Conservation (phyloP, 2,329 filamentous ascomycete species). For the Sporothrix globosa region DNA sequence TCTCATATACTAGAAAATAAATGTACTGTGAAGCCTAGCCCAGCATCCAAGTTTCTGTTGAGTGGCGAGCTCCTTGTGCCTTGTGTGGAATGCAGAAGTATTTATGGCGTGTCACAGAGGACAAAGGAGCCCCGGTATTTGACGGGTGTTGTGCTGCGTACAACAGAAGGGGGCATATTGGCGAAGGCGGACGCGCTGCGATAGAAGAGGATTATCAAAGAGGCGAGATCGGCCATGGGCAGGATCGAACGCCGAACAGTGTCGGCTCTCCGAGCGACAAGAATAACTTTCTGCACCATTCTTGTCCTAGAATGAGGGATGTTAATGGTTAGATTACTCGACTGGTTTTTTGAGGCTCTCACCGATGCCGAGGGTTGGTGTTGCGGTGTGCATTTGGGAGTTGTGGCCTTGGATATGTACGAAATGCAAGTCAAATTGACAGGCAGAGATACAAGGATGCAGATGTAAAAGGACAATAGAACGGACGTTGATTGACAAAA, state of each 20-base stretch:
- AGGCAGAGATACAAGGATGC: neutral
- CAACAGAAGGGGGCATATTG: slow-evolving; percentile 1
- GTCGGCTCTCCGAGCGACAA: neutral
- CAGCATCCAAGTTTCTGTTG: neutral
- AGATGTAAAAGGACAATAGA: neutral
- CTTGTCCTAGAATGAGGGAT: neutral
- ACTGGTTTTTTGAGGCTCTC: too few relatives aligned
- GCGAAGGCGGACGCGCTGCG: neutral
- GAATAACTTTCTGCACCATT: neutral
- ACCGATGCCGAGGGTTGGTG: neutral
- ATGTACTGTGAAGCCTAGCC: neutral
- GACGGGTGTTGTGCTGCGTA: slow-evolving; percentile 31
- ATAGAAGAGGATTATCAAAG: neutral
- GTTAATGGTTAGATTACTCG: neutral
- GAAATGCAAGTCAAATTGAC: neutral
- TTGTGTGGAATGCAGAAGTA: neutral
- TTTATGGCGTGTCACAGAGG: neutral
- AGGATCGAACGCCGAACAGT: slow-evolving; percentile 6
- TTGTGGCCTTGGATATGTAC: neutral
- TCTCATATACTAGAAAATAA: neutral
- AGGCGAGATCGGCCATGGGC: neutral
- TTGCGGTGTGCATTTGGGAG: neutral
- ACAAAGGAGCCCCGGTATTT: slow-evolving; percentile 13
- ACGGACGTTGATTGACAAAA: neutral
- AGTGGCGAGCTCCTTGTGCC: neutral